Conservation (phyloP, 345 rosid genomes). For the Camelina hispida region DNA sequence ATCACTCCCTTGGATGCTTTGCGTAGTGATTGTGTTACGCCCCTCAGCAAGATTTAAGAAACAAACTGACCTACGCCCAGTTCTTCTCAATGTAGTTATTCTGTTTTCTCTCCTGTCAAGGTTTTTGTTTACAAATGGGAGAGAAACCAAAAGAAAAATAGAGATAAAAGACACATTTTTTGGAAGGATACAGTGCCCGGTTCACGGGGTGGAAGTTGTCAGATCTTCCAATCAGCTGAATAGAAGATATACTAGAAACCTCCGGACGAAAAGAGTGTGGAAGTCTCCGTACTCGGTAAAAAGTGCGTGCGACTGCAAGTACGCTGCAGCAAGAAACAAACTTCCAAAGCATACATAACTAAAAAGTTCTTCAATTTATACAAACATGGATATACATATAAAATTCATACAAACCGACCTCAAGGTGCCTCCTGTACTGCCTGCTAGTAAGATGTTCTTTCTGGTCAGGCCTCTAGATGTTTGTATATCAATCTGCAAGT, state of each 20-base stretch:
- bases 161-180: neutral
- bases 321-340: conserved; percentile 60
- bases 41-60: conserved; percentile 56
- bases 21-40: conserved; percentile 45
- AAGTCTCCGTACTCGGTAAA: conserved; percentile 59
- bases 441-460: conserved; percentile 57
- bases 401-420: conserved; percentile 48
- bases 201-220: conserved; percentile 39
- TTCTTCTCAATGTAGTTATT: conserved; percentile 79
- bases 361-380: too few relatives aligned
- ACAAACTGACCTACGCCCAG: conserved; percentile 59
- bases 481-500: conserved; percentile 44
- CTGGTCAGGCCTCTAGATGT: conserved; percentile 58
- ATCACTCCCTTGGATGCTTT: conserved; percentile 28
- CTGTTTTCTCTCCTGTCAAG: conserved; percentile 67
- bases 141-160: neutral
- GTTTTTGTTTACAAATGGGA: conserved; percentile 28
- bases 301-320: too few relatives aligned
- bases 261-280: conserved; percentile 32
- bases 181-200: conserved; percentile 77
- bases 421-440: conserved; percentile 56
- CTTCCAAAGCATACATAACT: conserved; percentile 44
- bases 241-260: conserved; percentile 62
- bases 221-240: conserved; percentile 50
- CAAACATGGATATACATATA: too few relatives aligned